phyloP scores from a whole-genome alignment of 352 stramenopile genomes.

The Globisporangium rhizosaccharum region DNA sequence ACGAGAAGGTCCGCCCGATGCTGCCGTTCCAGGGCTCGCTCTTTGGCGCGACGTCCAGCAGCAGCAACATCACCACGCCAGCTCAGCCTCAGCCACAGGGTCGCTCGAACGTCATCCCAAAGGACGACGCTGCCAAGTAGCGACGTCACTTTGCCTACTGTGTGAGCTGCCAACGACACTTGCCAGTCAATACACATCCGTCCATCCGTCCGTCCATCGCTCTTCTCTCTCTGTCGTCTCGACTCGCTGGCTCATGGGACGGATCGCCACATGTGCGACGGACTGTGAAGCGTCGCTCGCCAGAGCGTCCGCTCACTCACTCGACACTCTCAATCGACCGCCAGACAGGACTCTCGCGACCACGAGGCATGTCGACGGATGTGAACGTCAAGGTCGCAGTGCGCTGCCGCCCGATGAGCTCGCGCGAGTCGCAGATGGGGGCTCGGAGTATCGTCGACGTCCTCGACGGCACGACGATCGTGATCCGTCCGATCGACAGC shows the following conservation, averaged over 20 bases:
- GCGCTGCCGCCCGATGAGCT: conserved; percentile 82
- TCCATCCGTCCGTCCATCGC: background rate
- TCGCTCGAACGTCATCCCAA: conserved; percentile 26
- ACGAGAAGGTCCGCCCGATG: conserved; percentile 65
- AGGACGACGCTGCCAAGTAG: conserved; percentile 11
- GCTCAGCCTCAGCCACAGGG: conserved; percentile 5
- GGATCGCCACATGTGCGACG: background rate
- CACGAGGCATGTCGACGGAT: conserved; percentile 44
- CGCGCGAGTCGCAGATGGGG: conserved; percentile 64
- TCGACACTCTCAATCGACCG: background rate
- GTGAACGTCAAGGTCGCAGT: conserved; percentile 90
- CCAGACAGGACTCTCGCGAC: background rate
- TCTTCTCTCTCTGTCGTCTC: background rate
- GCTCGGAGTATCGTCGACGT: conserved; percentile 51
- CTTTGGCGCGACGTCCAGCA: conserved; percentile 20
- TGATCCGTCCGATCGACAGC: conserved; percentile 26
- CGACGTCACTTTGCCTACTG: background rate
- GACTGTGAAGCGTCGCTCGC: background rate
- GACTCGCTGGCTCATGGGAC: background rate
- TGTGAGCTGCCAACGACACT: background rate
- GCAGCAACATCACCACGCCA: background rate
- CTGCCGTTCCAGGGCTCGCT: conserved; percentile 63
- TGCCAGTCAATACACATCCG: background rate
- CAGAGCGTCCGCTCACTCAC: background rate
- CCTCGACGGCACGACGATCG: conserved; percentile 43